Conservation (phyloP, 1,284 basidiomycete species). For the Tylopilus orsonianus region DNA sequence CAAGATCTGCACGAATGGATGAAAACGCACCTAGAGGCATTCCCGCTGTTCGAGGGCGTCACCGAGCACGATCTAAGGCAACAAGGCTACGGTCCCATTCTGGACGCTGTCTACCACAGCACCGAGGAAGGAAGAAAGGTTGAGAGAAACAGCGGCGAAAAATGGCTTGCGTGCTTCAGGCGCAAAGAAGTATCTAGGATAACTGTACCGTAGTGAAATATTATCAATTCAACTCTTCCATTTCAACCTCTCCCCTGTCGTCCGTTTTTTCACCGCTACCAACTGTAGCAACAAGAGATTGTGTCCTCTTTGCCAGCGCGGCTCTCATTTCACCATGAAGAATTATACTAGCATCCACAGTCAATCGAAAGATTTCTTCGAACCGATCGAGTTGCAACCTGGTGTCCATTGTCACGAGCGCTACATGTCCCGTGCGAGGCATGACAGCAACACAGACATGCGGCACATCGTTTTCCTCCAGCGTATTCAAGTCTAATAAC, state of each 20-base stretch:
- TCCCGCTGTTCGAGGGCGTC: slow-evolving; percentile 85
- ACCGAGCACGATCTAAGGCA: slow-evolving; percentile 72
- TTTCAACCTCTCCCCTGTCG: slow-evolving; percentile 29
- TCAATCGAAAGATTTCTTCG: slow-evolving; percentile 83
- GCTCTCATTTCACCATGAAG: slow-evolving; percentile 84
- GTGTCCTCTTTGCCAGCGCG: slow-evolving; percentile 69
- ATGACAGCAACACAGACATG: slow-evolving; percentile 86
- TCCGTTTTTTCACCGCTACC: slow-evolving; percentile 33
- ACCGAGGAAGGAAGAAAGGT: slow-evolving; percentile 99
- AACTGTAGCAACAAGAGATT: slow-evolving; percentile 53
- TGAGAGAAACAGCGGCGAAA: slow-evolving; percentile 86
- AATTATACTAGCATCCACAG: slow-evolving; percentile 74
- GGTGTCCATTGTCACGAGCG: slow-evolving; percentile 91
- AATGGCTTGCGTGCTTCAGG: slow-evolving; percentile 85
- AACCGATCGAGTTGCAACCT: slow-evolving; percentile 92
- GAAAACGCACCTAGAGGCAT: slow-evolving; percentile 81
- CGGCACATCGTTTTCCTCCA: slow-evolving; percentile 91
- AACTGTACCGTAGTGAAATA: slow-evolving; percentile 4
- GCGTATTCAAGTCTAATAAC: slow-evolving; percentile 81
- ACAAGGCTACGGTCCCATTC: slow-evolving; percentile 69
- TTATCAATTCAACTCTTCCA: slow-evolving; percentile 35
- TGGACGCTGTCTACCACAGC: slow-evolving; percentile 79
- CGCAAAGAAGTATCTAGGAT: slow-evolving; percentile 48
- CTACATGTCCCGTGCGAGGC: slow-evolving; percentile 81
- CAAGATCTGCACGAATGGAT: slow-evolving; percentile 96